These are phyloP conservation scores for Trypanosoma platydactyli DNA, from an alignment of 208 protist genomes.

Conservation along the genomic window DNA sequence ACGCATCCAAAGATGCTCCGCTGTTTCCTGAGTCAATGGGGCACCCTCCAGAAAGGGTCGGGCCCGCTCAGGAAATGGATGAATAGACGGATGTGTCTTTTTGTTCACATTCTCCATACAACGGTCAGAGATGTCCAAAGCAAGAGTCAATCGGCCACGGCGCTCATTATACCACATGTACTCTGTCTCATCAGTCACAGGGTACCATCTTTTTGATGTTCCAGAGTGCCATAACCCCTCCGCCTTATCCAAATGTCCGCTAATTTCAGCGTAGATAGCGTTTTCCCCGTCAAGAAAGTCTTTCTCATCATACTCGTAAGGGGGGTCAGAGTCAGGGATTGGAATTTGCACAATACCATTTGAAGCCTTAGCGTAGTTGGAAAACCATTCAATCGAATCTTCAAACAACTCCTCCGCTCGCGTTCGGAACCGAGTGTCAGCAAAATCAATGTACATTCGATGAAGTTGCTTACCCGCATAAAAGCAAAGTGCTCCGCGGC, in stretches of 20 bases:
- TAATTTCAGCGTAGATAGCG: conserved; percentile 75
- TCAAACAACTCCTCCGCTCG: conserved; percentile 82
- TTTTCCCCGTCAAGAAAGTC: conserved; percentile 90
- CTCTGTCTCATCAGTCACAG: conserved; percentile 86
- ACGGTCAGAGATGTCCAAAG: conserved; percentile 82
- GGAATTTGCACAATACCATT: conserved; percentile 85
- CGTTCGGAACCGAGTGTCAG: conserved; percentile 73
- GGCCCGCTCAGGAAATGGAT: conserved; percentile 88
- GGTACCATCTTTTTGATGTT: conserved; percentile 84
- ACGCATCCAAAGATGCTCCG: conserved; percentile 89
- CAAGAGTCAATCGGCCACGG: conserved; percentile 75
- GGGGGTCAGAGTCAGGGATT: conserved; percentile 76
- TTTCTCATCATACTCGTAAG: conserved; percentile 87
- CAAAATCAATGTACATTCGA: conserved; percentile 69
- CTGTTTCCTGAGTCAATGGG: conserved; percentile 87
- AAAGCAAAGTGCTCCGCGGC: conserved; percentile 78
- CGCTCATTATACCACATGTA: conserved; percentile 92
- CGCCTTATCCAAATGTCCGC: conserved; percentile 79
- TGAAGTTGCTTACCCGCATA: conserved; percentile 70
- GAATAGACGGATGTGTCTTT: conserved; percentile 89
- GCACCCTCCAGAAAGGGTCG: conserved; percentile 77
- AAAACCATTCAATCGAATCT: conserved; percentile 84
- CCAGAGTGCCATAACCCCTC: conserved; percentile 85
- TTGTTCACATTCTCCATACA: conserved; percentile 90
- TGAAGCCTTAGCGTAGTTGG: conserved; percentile 73